Percentiles rank a stretch among this genome's conserved stretches.
These are phyloP conservation scores for Tolypocladium ophioglossoides DNA, from an alignment of 2,329 filamentous ascomycete genomes.

Conservation along the genomic window DNA sequence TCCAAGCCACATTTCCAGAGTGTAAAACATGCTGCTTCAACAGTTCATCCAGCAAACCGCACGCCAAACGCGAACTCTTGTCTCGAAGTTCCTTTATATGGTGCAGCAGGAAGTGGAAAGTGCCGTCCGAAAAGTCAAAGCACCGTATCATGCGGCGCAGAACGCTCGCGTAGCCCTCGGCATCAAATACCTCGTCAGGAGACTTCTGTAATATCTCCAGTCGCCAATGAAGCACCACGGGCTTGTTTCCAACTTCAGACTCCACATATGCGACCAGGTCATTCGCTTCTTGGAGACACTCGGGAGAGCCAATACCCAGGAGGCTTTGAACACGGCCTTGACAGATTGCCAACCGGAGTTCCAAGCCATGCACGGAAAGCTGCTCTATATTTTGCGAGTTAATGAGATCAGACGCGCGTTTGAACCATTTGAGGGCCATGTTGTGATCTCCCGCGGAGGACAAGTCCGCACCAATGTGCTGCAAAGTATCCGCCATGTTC, in stretches of 20 bases:
- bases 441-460: conserved; percentile 39
- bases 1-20: conserved; percentile 42
- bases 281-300: conserved; percentile 39
- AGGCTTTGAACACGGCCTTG: conserved; percentile 50
- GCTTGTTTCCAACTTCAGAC: conserved; percentile 50
- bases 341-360: conserved; percentile 56
- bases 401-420: conserved; percentile 52
- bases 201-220: conserved; percentile 52
- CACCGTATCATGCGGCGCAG: conserved; percentile 51
- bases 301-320: conserved; percentile 33
- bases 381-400: conserved; percentile 41
- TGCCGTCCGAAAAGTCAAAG: conserved; percentile 48
- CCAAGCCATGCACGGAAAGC: conserved; percentile 47
- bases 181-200: conserved; percentile 36
- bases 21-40: conserved; percentile 45
- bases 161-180: conserved; percentile 36
- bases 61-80: conserved; percentile 37
- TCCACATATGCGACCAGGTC: conserved; percentile 52
- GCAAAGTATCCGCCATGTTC: conserved; percentile 55
- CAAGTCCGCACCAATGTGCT: conserved; percentile 58
- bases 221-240: conserved; percentile 55
- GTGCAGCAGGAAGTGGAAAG: conserved; percentile 55
- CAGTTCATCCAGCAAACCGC: conserved; percentile 50
- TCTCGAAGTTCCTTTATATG: conserved; percentile 56
- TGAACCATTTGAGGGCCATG: conserved; percentile 61